Evolutionary conservation across 495 filamentous ascomycete genomes (phyloP).

Genomic region (Elaphomyces granulatus): DNA sequence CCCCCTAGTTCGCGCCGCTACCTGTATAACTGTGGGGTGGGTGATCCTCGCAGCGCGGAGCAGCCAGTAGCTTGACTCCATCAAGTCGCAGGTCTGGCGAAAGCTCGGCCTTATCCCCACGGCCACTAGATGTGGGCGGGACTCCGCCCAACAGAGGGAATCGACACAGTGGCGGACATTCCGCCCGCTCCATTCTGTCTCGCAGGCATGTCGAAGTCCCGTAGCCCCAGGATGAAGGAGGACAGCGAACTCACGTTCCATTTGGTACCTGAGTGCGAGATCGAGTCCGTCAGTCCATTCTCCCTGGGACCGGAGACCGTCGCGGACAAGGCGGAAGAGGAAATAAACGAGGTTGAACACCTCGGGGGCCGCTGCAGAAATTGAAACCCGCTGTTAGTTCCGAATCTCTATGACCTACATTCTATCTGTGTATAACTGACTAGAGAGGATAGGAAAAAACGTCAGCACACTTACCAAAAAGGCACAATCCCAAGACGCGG

Average conservation of each 20-base stretch:
- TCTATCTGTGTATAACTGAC: too few relatives aligned
- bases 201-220: slow-evolving; percentile 21
- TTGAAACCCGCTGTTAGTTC: too few relatives aligned
- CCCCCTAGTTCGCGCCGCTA: slow-evolving; percentile 19
- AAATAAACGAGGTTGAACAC: slow-evolving; percentile 15
- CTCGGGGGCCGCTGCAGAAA: slow-evolving; percentile 10
- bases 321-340: slow-evolving; percentile 25
- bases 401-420: too few relatives aligned
- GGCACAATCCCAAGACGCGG: slow-evolving; percentile 20
- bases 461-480: slow-evolving; percentile 16
- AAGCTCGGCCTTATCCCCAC: slow-evolving; percentile 5
- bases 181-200: slow-evolving; percentile 23
- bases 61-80: slow-evolving; percentile 27
- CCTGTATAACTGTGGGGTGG: slow-evolving; percentile 17
- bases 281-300: slow-evolving; percentile 11
- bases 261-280: slow-evolving; percentile 13
- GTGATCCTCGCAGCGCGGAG: slow-evolving; percentile 26
- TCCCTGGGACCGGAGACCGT: slow-evolving; percentile 13
- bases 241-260: slow-evolving; percentile 13
- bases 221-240: slow-evolving; percentile 4
- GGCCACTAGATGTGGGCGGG: slow-evolving; percentile 6
- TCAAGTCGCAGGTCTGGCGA: slow-evolving; percentile 8
- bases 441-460: neutral
- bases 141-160: slow-evolving; percentile 13
- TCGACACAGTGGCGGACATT: slow-evolving; percentile 16